phyloP scores from a whole-genome alignment of 805 yeast species.

The Deakozyma indianensis region DNA sequence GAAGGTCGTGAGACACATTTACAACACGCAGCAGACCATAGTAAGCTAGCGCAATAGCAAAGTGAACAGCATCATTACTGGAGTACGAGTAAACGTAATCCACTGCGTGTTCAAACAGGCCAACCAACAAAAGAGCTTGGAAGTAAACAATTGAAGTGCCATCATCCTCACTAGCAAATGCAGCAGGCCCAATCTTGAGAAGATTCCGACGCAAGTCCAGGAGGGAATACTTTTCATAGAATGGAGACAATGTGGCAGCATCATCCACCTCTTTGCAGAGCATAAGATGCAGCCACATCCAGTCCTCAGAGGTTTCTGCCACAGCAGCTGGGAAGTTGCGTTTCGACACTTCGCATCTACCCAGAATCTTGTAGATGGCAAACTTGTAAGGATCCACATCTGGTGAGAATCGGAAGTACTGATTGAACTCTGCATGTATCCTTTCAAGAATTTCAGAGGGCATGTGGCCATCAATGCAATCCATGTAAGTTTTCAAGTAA shows the following conservation, averaged over 20 bases:
- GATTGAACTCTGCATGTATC: conserved; percentile 68
- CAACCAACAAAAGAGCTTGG: conserved; percentile 58
- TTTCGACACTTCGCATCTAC: conserved; percentile 63
- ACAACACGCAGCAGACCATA: conserved; percentile 51
- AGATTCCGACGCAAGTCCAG: conserved; percentile 61
- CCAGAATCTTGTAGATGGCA: conserved; percentile 81
- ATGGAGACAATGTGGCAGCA: conserved; percentile 29
- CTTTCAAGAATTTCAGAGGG: conserved; percentile 56
- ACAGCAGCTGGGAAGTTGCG: conserved; percentile 56
- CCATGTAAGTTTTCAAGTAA: conserved; percentile 58
- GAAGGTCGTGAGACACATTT: conserved; percentile 14
- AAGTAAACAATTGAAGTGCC: conserved; percentile 43
- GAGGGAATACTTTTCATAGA: conserved; percentile 59
- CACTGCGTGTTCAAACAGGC: conserved; percentile 70
- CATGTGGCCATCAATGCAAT: conserved; percentile 37
- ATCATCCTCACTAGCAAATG: conserved; percentile 34
- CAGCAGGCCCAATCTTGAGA: conserved; percentile 54
- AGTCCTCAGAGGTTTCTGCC: conserved; percentile 74
- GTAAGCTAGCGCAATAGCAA: conserved; percentile 67
- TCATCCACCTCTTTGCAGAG: conserved; percentile 46
- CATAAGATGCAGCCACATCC: conserved; percentile 89
- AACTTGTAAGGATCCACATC: conserved; percentile 80
- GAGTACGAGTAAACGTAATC: conserved; percentile 44
- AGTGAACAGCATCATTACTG: conserved; percentile 80
- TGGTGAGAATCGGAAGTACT: conserved; percentile 51